Base-by-base conservation (phyloP, 768 basidiomycete genomes). In the Clitopilus passeckerianus region DNA sequence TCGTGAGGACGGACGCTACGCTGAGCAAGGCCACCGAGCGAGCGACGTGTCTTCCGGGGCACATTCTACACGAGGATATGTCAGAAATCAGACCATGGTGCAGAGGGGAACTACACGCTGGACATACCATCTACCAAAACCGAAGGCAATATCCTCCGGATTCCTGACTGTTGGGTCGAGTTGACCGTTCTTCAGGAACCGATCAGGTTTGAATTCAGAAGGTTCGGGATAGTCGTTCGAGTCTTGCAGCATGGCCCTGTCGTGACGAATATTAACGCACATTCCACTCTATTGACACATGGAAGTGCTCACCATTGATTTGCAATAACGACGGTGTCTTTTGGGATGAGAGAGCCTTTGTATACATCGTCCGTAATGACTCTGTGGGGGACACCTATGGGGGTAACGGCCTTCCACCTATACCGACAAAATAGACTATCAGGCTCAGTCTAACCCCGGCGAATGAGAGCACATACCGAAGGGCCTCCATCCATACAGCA, bases 191-290 rank as follows among this genome's bases (percentile, higher is more conserved):
- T 60, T 57, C 15, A 75, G 54, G 65, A 69, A 75, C 6, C 74
- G 66, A 6, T 54, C 57, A 1, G 71, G 65, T 7, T 65, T 35
- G 52, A 76, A 76, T n/a, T 56, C 56, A 10, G 60, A 46, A 0
- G 74, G 72, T 44, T 74, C 57, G 3, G 59, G 61, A 53, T 71
- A 74, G 34, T 69, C 64, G 5, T 57, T 61, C 8, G 69, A 68
- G 59, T 76, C 70, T 8, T 66, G 65, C 8, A 68, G 66, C 43
- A 73, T 72, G 18, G 62, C 68, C 62, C 74, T 75, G 27, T 9
- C 14, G 33, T 53, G 37, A 54, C 15, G 9, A 14, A 5, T 4
- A 6, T 22, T 15, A 15, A 23, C 15, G 27, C 15, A 16, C 30
- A 8, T n/a, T n/a, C 12, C 20, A 22, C 35, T 5, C 8, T 18